These are phyloP conservation scores for Xylariaceae sp. DNA, from an alignment of 2,329 filamentous ascomycete species.

Conservation along the genomic window DNA sequence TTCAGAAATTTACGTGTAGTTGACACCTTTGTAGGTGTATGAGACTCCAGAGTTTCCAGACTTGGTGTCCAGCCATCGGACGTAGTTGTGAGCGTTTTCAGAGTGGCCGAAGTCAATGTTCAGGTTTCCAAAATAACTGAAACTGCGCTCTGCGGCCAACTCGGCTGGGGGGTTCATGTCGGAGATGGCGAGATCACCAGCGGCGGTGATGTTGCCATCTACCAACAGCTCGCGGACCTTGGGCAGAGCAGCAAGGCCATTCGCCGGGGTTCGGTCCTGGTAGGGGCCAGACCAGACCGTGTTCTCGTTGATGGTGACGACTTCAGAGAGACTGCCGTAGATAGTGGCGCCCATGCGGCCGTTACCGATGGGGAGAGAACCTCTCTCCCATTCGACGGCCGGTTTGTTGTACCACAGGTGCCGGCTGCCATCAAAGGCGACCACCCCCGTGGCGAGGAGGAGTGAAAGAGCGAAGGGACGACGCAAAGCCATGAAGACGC, in stretches of 20 bases:
- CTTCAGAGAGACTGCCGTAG: slow-evolving; percentile 3
- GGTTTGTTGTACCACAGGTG: slow-evolving; percentile 8
- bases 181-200: background rate
- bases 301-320: slow-evolving; percentile 6
- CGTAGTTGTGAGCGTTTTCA: background rate
- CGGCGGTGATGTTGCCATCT: slow-evolving; percentile 1
- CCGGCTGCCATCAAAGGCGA: slow-evolving; percentile 2
- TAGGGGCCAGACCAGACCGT: slow-evolving; percentile 8
- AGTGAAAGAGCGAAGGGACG: background rate
- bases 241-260: background rate
- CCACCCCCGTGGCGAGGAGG: background rate
- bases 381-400: slow-evolving; percentile 3
- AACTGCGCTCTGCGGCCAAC: background rate
- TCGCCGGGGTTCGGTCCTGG: slow-evolving; percentile 1
- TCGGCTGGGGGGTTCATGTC: slow-evolving; percentile 1
- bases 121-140: slow-evolving; percentile 7
- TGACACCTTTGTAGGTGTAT: slow-evolving; percentile 3
- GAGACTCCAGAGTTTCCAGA: slow-evolving; percentile 1
- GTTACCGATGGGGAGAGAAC: slow-evolving; percentile 10
- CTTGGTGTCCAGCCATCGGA: slow-evolving; percentile 8
- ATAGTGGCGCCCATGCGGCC: slow-evolving; percentile 12
- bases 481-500: background rate
- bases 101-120: slow-evolving; percentile 8
- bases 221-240: slow-evolving; percentile 1
- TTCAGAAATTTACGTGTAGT: slow-evolving; percentile 6